Conservation (phyloP, 2,329 filamentous ascomycete genomes). For the Penicillium sp. region DNA sequence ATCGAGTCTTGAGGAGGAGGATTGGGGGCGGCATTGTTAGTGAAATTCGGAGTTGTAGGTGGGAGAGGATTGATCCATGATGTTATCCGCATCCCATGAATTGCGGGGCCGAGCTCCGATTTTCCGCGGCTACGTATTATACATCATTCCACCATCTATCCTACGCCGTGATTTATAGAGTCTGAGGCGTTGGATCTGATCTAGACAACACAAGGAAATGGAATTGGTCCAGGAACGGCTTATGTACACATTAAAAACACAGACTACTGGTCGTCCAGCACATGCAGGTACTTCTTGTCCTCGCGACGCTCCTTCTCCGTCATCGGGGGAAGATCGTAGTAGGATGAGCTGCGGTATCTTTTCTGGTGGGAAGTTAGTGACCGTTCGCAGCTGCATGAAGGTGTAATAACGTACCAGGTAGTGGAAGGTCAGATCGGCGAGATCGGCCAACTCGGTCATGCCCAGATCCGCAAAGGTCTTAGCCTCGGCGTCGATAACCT, state of each 20-base stretch:
- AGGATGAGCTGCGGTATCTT: slow-evolving; percentile 82
- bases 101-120: slow-evolving; percentile 14
- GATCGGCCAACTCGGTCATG: slow-evolving; percentile 76
- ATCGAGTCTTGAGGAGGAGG: slow-evolving; percentile 50
- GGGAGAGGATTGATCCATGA: neutral
- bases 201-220: slow-evolving; percentile 33
- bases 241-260: slow-evolving; percentile 42
- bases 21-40: slow-evolving; percentile 30
- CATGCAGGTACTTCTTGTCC: slow-evolving; percentile 95
- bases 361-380: slow-evolving; percentile 55
- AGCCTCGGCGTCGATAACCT: slow-evolving; percentile 81
- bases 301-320: slow-evolving; percentile 93
- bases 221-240: slow-evolving; percentile 35
- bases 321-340: slow-evolving; percentile 90
- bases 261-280: slow-evolving; percentile 76
- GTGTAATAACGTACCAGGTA: slow-evolving; percentile 70
- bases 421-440: slow-evolving; percentile 84
- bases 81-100: slow-evolving; percentile 2
- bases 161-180: no score
- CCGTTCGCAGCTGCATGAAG: neutral
- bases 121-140: neutral
- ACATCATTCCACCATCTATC: no score
- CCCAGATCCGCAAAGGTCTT: slow-evolving; percentile 95
- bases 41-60: neutral
- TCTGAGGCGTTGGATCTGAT: neutral